Evolutionary conservation across 805 yeast genomes (phyloP).

Genomic region (Kazachstania bromeliacearum): DNA sequence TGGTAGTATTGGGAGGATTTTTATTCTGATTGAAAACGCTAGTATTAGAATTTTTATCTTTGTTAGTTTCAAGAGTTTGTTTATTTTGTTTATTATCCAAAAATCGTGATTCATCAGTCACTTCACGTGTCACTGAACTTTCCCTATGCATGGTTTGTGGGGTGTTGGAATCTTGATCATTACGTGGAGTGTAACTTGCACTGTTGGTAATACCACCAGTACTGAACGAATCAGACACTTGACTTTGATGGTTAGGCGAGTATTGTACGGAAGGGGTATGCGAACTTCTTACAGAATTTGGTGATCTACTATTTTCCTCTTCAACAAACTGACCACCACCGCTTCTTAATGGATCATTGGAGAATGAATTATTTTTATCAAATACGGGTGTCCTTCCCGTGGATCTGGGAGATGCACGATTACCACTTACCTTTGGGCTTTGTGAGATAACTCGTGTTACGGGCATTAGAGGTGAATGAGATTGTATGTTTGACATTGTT

Average conservation of each 20-base stretch:
- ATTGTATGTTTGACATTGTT: slow-evolving; percentile 11
- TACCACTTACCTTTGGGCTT: not conserved
- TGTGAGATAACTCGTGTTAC: not conserved
- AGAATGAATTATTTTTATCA: not conserved
- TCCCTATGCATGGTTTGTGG: not conserved
- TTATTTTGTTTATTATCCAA: too few relatives aligned
- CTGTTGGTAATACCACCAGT: slow-evolving; percentile 1
- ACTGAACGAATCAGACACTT: slow-evolving; percentile 2
- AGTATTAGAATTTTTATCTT: not conserved
- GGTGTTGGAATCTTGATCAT: slow-evolving; percentile 1
- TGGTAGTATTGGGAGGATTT: not conserved
- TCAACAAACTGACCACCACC: not conserved
- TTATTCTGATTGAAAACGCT: not conserved
- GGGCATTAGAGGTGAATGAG: not conserved
- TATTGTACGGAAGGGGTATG: not conserved
- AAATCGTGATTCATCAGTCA: not conserved
- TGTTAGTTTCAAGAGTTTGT: not conserved
- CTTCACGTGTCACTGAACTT: not conserved
- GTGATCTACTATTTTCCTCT: slow-evolving; percentile 1
- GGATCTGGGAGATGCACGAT: slow-evolving; percentile 2
- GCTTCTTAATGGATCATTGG: not conserved
- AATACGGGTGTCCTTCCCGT: slow-evolving; percentile 2
- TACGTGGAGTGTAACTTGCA: slow-evolving; percentile 3
- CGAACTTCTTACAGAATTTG: not conserved
- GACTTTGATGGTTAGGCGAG: slow-evolving; percentile 5